Evolutionary conservation across 2,329 filamentous ascomycete species (phyloP).

Genomic region (Apiospora aurea): DNA sequence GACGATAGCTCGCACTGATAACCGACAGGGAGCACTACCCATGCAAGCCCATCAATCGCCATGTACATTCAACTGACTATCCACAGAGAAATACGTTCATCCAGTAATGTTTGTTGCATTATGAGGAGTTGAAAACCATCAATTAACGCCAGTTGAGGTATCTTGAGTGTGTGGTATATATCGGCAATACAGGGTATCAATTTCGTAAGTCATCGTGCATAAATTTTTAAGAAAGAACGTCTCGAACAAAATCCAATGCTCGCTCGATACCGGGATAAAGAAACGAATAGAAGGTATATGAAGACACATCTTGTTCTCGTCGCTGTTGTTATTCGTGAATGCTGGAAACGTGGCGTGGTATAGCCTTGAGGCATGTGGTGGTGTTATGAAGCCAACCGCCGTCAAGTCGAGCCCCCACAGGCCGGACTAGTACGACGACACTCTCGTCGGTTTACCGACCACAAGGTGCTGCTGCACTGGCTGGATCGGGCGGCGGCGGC

Average conservation of each 20-base stretch:
- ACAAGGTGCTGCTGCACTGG: not conserved
- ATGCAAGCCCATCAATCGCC: not conserved
- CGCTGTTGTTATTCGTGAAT: not conserved
- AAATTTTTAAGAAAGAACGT: not conserved
- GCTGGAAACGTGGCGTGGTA: not conserved
- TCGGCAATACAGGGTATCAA: not conserved
- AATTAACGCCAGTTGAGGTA: slow-evolving; percentile 12
- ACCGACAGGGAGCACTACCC: not conserved
- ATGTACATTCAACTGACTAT: not conserved
- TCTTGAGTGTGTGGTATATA: not conserved
- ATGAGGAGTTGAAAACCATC: not conserved
- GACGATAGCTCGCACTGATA: no score
- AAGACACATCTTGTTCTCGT: not conserved
- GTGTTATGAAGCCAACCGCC: not conserved
- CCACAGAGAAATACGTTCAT: no score
- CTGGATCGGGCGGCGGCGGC: not conserved
- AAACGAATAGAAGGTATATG: not conserved
- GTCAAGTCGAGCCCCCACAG: not conserved
- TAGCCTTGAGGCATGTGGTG: not conserved
- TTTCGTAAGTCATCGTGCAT: not conserved
- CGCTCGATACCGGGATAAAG: not conserved
- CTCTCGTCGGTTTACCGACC: no score
- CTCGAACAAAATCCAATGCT: not conserved
- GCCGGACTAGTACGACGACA: no score
- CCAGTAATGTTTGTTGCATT: not conserved